These are phyloP conservation scores for Claviceps humidiphila DNA, from an alignment of 2,329 filamentous ascomycete genomes.

Conservation along the genomic window DNA sequence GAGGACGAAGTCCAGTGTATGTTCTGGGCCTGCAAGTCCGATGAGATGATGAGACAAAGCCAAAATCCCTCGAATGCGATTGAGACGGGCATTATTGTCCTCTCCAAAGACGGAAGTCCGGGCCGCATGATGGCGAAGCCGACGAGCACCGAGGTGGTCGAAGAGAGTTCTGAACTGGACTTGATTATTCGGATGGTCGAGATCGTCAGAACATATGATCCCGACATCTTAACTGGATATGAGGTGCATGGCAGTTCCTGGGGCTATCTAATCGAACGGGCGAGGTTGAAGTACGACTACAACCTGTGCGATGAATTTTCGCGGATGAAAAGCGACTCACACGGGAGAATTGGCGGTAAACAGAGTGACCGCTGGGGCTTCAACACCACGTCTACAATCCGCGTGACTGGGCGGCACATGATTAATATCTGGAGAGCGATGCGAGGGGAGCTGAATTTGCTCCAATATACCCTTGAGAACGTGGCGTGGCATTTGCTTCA, in stretches of 20 bases:
- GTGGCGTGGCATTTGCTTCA: conserved; percentile 86
- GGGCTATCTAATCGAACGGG: conserved; percentile 90
- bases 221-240: conserved; percentile 86
- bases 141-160: conserved; percentile 49
- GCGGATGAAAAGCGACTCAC: conserved; percentile 70
- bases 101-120: conserved; percentile 49
- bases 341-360: conserved; percentile 74
- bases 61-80: conserved; percentile 32
- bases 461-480: conserved; percentile 95
- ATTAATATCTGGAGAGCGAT: conserved; percentile 97
- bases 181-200: conserved; percentile 76
- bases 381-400: conserved; percentile 82
- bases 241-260: conserved; percentile 89
- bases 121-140: conserved; percentile 49
- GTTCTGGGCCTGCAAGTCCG: conserved; percentile 80
- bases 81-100: conserved; percentile 57
- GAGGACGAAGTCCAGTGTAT: conserved; percentile 79
- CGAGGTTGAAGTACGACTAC: conserved; percentile 73
- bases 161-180: conserved; percentile 71
- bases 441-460: conserved; percentile 77
- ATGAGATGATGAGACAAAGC: conserved; percentile 34
- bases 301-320: conserved; percentile 87
- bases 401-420: conserved; percentile 86
- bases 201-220: conserved; percentile 71
- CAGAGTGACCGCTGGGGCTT: conserved; percentile 87